Evolutionary conservation across 768 basidiomycete species (phyloP), one percentile per base, ranked within the genome.

Genomic region (Termitomyces sp.): DNA sequence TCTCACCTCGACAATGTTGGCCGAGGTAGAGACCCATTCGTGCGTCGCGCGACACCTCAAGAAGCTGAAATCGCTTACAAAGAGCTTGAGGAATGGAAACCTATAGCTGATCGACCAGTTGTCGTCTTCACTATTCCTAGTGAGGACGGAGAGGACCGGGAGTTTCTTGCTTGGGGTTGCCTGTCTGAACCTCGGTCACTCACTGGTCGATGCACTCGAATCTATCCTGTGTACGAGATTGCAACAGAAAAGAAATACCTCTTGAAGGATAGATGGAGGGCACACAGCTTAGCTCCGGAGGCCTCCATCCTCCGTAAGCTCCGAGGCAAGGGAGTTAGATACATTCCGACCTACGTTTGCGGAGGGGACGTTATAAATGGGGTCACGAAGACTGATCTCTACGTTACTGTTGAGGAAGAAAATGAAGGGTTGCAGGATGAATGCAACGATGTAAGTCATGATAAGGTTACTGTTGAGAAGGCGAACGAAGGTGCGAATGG

Each of bases 281-380:
- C 36, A 4, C 13, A 36, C 5, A 60, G 16, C 59, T 61, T 12
- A 66, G 56, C 40, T 18, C 40, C 50, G 6, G 72, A 73, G 52
- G 59, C 60, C 2, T 61, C 62, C 10, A 66, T 65, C 16, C 66
- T 71, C 23, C 41, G 50, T 16, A 14, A 41, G 4, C 61, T 72
- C 5, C 35, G 58, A 28, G 23, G 52, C 0, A 13, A 36, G 12
- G 14, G 16, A 2, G 65, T 73, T 30, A 36, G 54, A 18, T 36
- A 70, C 33, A 60, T 76, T 30, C 70, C 74, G 0, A 48, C 36
- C 20, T 53, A 72, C 20, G 38, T 69, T 9, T 67, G 65, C 30
- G 75, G 71, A 2, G 70, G 66, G 28, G 74, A 77, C 55, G 41
- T 76, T 26, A 68, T 23, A 1, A 23, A 23, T 2, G 23, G 23